These are phyloP conservation scores for Solanum medicagineum DNA, from an alignment of 257 asterid genomes.

Conservation along the genomic window DNA sequence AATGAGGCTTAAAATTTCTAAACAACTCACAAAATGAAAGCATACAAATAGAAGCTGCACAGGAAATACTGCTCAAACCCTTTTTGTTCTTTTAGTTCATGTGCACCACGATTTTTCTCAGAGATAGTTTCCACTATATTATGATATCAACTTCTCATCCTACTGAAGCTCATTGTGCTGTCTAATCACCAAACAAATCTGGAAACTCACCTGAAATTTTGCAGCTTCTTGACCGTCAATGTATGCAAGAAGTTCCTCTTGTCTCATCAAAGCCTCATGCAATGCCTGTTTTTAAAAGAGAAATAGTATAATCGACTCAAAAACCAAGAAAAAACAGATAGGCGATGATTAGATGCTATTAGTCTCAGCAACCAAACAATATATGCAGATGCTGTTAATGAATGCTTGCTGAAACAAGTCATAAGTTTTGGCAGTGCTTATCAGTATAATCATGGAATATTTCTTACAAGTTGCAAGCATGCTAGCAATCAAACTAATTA, in stretches of 20 bases:
- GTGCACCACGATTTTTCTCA: background rate
- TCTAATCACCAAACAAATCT: background rate
- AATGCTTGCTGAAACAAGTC: background rate
- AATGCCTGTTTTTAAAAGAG: slow-evolving; percentile 37
- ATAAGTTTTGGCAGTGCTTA: background rate
- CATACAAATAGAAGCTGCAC: background rate
- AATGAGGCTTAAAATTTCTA: background rate
- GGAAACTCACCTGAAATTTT: slow-evolving; percentile 31
- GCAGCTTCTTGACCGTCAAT: slow-evolving; percentile 51
- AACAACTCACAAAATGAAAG: background rate
- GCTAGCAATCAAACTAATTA: background rate
- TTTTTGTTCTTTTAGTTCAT: background rate
- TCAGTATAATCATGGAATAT: background rate
- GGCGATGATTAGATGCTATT: background rate
- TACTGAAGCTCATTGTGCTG: background rate
- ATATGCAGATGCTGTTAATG: background rate
- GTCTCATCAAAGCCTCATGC: slow-evolving; percentile 64
- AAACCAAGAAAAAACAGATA: background rate
- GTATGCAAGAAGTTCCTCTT: slow-evolving; percentile 72
- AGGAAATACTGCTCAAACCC: background rate
- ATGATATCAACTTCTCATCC: background rate
- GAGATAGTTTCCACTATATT: background rate
- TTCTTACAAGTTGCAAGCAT: background rate
- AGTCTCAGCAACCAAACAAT: background rate
- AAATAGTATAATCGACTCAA: background rate